A percentile compares a stretch with the other conserved stretches of the same genome.
phyloP scores from a whole-genome alignment of 306 rosid species.

The Ammopiptanthus mongolicus region DNA sequence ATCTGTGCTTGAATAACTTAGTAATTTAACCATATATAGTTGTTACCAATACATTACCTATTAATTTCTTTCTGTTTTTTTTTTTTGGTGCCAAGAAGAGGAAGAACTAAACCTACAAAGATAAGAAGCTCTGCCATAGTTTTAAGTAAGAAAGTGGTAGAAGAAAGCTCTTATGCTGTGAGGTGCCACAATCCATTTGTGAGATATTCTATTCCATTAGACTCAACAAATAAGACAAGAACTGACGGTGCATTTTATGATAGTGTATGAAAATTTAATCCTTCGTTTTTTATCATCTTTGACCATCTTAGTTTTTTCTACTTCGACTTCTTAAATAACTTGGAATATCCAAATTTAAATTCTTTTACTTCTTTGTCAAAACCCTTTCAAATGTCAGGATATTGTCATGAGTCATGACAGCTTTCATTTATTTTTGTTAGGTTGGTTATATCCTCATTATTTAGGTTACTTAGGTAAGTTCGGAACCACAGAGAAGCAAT shows the following conservation, averaged over 20 bases:
- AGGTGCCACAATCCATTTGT: not conserved
- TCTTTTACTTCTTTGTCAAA: not conserved
- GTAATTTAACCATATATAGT: not conserved
- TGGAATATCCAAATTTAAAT: not conserved
- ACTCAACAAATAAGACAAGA: not conserved
- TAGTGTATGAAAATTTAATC: not conserved
- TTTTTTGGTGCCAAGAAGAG: not conserved
- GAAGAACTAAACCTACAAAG: not conserved
- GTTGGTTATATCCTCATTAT: not conserved
- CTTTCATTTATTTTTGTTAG: not conserved
- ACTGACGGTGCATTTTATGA: not conserved
- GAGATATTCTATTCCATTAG: not conserved
- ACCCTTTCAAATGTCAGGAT: not conserved
- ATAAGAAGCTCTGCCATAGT: not conserved
- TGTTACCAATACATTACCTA: not conserved
- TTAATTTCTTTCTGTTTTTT: not conserved
- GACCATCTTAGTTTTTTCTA: not conserved
- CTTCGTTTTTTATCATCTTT: not conserved
- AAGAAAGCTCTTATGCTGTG: not conserved
- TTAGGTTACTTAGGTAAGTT: not conserved
- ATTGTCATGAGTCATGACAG: not conserved
- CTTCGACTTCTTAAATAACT: not conserved
- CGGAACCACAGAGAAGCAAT: not conserved
- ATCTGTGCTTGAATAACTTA: not conserved
- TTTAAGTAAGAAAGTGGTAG: not conserved